Evolutionary conservation across 2,329 filamentous ascomycete species (phyloP), one percentile per base, ranked within the genome.

Genomic region (Cytospora piceae): DNA sequence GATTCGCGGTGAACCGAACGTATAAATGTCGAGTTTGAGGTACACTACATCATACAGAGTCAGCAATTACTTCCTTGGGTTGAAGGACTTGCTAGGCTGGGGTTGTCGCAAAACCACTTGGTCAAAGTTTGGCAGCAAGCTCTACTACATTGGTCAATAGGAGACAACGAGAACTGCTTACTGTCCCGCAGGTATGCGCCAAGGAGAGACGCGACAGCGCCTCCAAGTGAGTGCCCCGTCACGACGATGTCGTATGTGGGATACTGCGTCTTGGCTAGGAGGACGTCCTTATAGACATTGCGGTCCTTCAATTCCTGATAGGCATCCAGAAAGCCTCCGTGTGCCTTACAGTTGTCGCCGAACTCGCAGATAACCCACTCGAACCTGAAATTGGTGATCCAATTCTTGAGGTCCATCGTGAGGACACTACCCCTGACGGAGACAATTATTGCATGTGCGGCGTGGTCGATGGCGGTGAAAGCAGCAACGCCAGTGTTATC

Each of bases 141-240:
- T n/a, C n/a, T n/a, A n/a, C n/a, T n/a, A n/a, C n/a, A n/a, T n/a
- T n/a, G n/a, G n/a, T n/a, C 27, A 29, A 29, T 29, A 29, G 27
- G 27, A 29, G 27, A 29, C 27, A 29, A 29, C 27, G 27, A 29
- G 5, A 29, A 9, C 1, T n/a, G 42, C 42, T n/a, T 46, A 46
- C 42, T 49, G 3, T 49, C 46, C 9, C 46, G 46, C n/a, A 49
- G 15, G 14, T 49, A 49, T 0, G 82, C 85, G 0, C 82, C 85
- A 0, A 81, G 88, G 6, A 92, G 74, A 12, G 83, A 85, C 39
- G 84, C 87, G 2, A 91, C 78, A 8, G 88, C 88, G 31, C 80
- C 90, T 59, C 90, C 90, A 6, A 92, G 84, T 8, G 86, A 90
- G 78, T 92, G 89, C 42, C 90, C 90, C 0, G 87, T 87, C 20